Percentiles rank a stretch among this genome's conserved stretches.
Evolutionary conservation across 768 basidiomycete genomes (phyloP).

Genomic region (Tephrocybe sp.): DNA sequence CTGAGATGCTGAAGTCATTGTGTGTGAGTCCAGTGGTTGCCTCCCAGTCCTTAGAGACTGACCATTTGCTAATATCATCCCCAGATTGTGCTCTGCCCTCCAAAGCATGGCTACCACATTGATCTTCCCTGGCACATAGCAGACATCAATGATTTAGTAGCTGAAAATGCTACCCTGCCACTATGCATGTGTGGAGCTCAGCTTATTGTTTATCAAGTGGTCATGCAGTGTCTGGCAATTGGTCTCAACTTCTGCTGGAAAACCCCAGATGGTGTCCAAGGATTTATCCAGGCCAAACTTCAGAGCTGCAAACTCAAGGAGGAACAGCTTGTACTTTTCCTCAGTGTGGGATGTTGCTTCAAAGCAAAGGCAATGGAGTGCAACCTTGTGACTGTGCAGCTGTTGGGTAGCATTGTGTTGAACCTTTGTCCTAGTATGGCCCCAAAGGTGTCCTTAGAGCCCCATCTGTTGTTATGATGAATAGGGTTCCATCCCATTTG

Average conservation of each 20-base stretch:
- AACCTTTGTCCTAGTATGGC: constrained; percentile 29
- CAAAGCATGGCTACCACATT: constrained; percentile 30
- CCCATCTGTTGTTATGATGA: not conserved
- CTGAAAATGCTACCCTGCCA: constrained; percentile 32
- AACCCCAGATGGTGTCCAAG: constrained; percentile 22
- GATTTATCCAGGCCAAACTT: constrained; percentile 30
- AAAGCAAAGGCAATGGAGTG: constrained; percentile 30
- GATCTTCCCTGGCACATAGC: constrained; percentile 18
- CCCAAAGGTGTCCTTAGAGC: constrained; percentile 22
- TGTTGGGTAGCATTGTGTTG: constrained; percentile 13
- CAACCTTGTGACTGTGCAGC: constrained; percentile 16
- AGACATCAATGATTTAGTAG: constrained; percentile 22
- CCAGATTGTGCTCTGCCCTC: constrained; percentile 18
- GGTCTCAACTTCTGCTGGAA: constrained; percentile 28
- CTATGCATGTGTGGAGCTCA: constrained; percentile 24
- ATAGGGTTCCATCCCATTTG: constrained; percentile 24
- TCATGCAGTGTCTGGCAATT: constrained; percentile 32
- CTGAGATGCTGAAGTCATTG: not conserved
- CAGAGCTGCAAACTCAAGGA: constrained; percentile 34
- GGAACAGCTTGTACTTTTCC: constrained; percentile 28
- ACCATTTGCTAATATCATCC: constrained; percentile 1
- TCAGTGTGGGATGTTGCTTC: constrained; percentile 27
- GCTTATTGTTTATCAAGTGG: constrained; percentile 17
- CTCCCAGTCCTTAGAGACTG: not conserved
- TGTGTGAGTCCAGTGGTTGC: not conserved